Conservation (phyloP, 352 stramenopile genomes). For the Phytophthora podocarpi region DNA sequence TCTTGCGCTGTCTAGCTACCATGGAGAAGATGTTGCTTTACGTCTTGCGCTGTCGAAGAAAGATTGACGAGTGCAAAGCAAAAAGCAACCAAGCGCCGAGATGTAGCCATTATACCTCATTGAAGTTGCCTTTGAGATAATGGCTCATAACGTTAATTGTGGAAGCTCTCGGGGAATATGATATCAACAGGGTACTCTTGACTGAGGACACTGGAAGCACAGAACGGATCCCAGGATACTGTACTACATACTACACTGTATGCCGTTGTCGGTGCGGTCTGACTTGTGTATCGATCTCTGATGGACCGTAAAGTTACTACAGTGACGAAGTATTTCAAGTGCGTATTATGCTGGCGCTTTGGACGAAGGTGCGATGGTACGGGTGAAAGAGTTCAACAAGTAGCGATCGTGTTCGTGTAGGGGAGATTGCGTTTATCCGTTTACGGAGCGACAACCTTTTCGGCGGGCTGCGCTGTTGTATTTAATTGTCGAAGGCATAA, state of each 20-base stretch:
- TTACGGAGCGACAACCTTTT: conserved; percentile 17
- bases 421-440: conserved; percentile 23
- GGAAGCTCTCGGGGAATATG: too few relatives aligned
- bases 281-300: not conserved
- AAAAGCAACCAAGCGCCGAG: not conserved
- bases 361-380: too few relatives aligned
- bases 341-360: too few relatives aligned
- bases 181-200: too few relatives aligned
- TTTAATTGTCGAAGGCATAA: conserved; percentile 26
- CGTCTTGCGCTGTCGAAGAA: not conserved
- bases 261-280: not conserved
- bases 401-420: too few relatives aligned
- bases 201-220: too few relatives aligned
- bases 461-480: conserved; percentile 22
- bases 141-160: not conserved
- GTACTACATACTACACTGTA: too few relatives aligned
- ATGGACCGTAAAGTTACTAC: too few relatives aligned
- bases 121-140: conserved; percentile 22
- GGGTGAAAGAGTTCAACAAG: too few relatives aligned
- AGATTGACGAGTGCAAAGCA: conserved; percentile 8
- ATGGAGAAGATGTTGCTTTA: not conserved
- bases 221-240: too few relatives aligned
- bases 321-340: too few relatives aligned
- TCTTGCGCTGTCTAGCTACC: conserved; percentile 12
- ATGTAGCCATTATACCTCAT: conserved; percentile 19